A percentile compares a stretch with the other conserved stretches of the same genome.
These are phyloP conservation scores for Saturnispora hagleri DNA, from an alignment of 805 yeast species.

Conservation along the genomic window DNA sequence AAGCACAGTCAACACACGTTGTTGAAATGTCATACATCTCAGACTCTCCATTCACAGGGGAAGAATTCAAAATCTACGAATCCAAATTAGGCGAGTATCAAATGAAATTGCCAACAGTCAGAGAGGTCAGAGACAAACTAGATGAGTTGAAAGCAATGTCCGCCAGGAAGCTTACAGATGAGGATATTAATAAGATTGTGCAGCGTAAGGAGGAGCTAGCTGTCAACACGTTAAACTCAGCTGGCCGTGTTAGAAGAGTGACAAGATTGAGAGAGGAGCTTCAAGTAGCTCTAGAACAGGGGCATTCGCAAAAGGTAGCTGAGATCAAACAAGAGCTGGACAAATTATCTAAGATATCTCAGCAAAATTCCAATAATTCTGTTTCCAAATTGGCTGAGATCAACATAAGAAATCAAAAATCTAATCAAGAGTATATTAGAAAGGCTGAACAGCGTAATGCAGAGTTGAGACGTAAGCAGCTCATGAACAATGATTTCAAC, in stretches of 20 bases:
- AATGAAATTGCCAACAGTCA: slow-evolving; percentile 46
- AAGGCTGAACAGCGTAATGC: slow-evolving; percentile 65
- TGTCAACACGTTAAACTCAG: slow-evolving; percentile 48
- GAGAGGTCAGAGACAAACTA: slow-evolving; percentile 56
- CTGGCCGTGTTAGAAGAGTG: slow-evolving; percentile 69
- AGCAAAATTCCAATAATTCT: slow-evolving; percentile 1
- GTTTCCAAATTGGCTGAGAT: slow-evolving; percentile 54
- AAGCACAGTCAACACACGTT: slow-evolving; percentile 64
- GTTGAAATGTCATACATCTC: slow-evolving; percentile 75
- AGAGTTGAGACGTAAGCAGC: slow-evolving; percentile 40
- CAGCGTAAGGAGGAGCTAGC: slow-evolving; percentile 53
- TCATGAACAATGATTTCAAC: slow-evolving; percentile 31
- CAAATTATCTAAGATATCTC: slow-evolving; percentile 4
- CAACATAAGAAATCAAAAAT: slow-evolving; percentile 76
- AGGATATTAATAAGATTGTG: slow-evolving; percentile 72
- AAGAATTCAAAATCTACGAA: slow-evolving; percentile 67
- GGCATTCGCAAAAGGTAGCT: slow-evolving; percentile 39
- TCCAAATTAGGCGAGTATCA: slow-evolving; percentile 6
- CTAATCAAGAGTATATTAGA: slow-evolving; percentile 68
- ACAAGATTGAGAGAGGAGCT: slow-evolving; percentile 64
- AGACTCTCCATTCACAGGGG: slow-evolving; percentile 60
- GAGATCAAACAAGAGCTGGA: slow-evolving; percentile 25
- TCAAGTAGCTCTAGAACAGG: slow-evolving; percentile 60
- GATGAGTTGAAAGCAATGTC: slow-evolving; percentile 55
- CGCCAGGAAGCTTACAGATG: slow-evolving; percentile 55